Base-by-base conservation (phyloP, 1,284 basidiomycete species). In the Phylloporus sp. region DNA sequence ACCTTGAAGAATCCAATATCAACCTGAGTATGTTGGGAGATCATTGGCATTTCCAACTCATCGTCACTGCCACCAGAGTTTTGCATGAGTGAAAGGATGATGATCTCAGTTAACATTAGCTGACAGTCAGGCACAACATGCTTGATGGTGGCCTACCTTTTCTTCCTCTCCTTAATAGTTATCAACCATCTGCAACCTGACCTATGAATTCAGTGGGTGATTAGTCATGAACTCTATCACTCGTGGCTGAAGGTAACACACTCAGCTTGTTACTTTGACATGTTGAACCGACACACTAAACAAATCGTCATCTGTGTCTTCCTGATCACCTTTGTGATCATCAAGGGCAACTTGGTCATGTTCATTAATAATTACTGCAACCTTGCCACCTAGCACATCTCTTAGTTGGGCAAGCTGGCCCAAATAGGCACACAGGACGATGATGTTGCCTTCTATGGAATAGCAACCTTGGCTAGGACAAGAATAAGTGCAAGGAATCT, bases 111-210 rank as follows among this genome's bases (percentile, higher is more conserved):
- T 50, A 37, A 59, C 0, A 26, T 66, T 31, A 65, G 62, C 24
- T 20, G 28, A 46, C 20, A 17, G 49, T 6, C 3, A n/a, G 29
- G 34, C 58, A 8, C 53, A 34, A 26, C n/a, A 60, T 29, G 60
- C 15, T 24, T 8, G 6, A 47, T 8, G 24, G 13, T 26, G 15
- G 39, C 72, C 34, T 62, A 82, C 80, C 70, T 82, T 83, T 1
- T 83, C 87, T 76, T 90, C 89, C 66, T 90, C 86, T 13, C 90
- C 91, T 72, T 93, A 91, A 69, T 86, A 93, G 64, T 89, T 92
- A 67, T 93, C 90, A 2, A 93, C 83, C 2, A 90, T 92, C 22
- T 89, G 82, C 12, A 92, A 75, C 20, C 82, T 83, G 34, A 91
- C 84, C 88, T 91, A 49, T 39, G 57, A 50, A 29, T 13, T 49